Base-by-base conservation (phyloP, 2,329 filamentous ascomycete species). In the Paracoccidioides lutzii region DNA sequence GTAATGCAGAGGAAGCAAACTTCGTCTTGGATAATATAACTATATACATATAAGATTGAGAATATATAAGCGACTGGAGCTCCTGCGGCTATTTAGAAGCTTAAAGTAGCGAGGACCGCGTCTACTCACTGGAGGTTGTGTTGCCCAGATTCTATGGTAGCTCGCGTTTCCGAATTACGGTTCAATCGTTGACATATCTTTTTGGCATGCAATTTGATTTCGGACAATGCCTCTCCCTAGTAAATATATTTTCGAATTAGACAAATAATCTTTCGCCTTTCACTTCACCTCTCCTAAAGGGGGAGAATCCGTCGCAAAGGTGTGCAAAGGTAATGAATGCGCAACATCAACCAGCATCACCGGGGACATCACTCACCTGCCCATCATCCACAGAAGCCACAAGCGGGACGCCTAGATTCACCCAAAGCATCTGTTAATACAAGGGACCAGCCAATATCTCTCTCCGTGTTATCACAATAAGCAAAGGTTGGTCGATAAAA, bases 301-400 rank as follows among this genome's bases (percentile, higher is more conserved):
- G 15, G 37, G 14, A 49, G 15, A 49, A 6, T n/a, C 45, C 12
- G 10, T 2, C 45, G 2, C 37, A 3, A 38, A 12, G 30, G 45
- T 28, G n/a, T 22, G 22, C 55, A 53, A 41, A 12, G 4, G 10
- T 3, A 49, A 41, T 45, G 43, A 55, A 46, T 42, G 35, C 22
- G 52, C 32, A 57, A 35, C 41, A 53, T 51, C 44, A 40, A 14
- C 30, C 45, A 48, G 32, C 22, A 32, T 10, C 43, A 45, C 22
- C 43, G 32, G 7, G 5, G 30, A 5, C 28, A 33, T 33, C 49
- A 63, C 72, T 58, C 67, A 85, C 83, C 75, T 87, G 82, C 70
- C 96, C 90, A 73, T 97, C 93, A 72, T 97, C 93, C 65, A 95
- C 88, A 2, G 90, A 95, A 58, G 91, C 91, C 68, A 90, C 91